Conservation (phyloP, 331 rosid genomes). For the Pyracantha coccinea region DNA sequence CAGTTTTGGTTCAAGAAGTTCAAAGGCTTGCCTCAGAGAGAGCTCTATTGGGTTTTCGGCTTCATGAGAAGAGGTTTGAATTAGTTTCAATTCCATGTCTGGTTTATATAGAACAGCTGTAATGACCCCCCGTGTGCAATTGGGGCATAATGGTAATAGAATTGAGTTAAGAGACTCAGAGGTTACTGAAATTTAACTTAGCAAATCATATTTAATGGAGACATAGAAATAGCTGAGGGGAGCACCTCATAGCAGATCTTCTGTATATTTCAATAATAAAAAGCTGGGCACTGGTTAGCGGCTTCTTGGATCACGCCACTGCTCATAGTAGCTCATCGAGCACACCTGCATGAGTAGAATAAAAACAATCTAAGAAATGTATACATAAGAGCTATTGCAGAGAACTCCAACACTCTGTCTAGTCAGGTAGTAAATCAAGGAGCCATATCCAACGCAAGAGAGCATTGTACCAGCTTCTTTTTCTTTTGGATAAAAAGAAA, state of each 20-base stretch:
- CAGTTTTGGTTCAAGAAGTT: constrained; percentile 33
- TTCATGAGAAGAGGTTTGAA: constrained; percentile 28
- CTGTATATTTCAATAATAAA: not conserved
- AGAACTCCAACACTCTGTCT: not conserved
- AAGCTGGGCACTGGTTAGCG: not conserved
- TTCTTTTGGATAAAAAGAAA: not conserved
- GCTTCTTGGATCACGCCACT: not conserved
- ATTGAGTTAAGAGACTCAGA: too few species aligned
- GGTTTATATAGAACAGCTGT: not conserved
- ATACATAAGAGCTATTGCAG: not conserved
- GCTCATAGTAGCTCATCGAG: not conserved
- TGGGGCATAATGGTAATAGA: not conserved
- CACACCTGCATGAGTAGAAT: not conserved
- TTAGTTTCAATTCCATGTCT: constrained; percentile 31
- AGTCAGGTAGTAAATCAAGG: not conserved
- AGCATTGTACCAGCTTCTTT: not conserved
- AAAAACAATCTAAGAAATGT: not conserved
- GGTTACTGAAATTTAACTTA: too few species aligned
- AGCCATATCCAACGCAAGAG: not conserved
- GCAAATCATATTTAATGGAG: too few species aligned
- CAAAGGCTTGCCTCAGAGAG: constrained; percentile 43
- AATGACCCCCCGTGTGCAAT: not conserved
- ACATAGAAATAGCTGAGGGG: too few species aligned
- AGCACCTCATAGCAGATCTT: not conserved
- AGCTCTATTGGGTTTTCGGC: constrained; percentile 39